Base-by-base conservation (phyloP, 176 grass and related monocot species). In the Rhipidocladum racemiflorum region DNA sequence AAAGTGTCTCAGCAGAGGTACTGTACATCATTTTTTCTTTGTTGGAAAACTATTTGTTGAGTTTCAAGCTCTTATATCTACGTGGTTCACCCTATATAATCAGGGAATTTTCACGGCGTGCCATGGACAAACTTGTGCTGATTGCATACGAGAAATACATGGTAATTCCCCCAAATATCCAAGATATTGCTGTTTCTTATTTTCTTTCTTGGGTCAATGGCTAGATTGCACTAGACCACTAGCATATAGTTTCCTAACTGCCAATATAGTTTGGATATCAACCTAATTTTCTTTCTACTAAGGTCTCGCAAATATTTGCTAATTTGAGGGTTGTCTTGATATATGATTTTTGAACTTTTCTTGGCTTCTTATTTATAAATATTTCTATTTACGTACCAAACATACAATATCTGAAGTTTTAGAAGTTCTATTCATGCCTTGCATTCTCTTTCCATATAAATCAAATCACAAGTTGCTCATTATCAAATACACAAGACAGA, bases 61-160 rank as follows among this genome's bases (percentile, higher is more conserved):
- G 53, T 54, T 76, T 49, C 66, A 60, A 61, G 61, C 74, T 76
- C 85, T 82, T 83, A 86, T 71, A 61, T 67, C 15, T 43, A 50
- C 9, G 60, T 18, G 60, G 30, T 76, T 73, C 8, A 25, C 25
- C 72, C 53, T 53, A 40, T 70, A 10, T 30, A 17, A 82, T 40
- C 79, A 93, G 91, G 85, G 88, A 86, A 76, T 90, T 93, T 85
- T 90, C 85, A 35, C 56, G 9, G 18, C 61, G 43, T 54, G 82
- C 91, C 46, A 68, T 93, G 85, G 85, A 93, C 35, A 90, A 63
- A 79, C 91, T 93, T 76, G 75, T 93, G 62, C 57, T 78, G 65
- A 90, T 78, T 40, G 88, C 91, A 35, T 88, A 90, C 17, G 82
- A 88, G 50, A 93, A 80, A 83, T 93, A 93, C 84, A 86, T 90